Evolutionary conservation across 2,329 filamentous ascomycete genomes (phyloP).

Genomic region (Hymenoscyphus repandus): DNA sequence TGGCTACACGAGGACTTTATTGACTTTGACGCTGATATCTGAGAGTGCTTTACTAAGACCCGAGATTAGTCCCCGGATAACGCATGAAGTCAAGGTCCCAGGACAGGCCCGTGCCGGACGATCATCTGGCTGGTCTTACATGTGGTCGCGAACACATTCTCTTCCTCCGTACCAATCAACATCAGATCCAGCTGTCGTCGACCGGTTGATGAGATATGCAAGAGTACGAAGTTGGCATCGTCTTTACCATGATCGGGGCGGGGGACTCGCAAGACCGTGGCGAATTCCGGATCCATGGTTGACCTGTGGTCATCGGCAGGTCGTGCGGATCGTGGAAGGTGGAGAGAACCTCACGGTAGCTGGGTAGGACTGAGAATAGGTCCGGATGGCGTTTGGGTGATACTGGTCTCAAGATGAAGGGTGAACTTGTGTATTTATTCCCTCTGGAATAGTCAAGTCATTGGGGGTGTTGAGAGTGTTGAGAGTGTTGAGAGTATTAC

Average conservation of each 20-base stretch:
- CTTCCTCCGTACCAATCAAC: conserved; percentile 59
- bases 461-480: too few relatives aligned
- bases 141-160: conserved; percentile 23
- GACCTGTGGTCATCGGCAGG: background rate
- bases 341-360: background rate
- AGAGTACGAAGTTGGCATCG: conserved; percentile 49
- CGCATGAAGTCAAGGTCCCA: conserved; percentile 25
- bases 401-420: too few relatives aligned
- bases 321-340: background rate
- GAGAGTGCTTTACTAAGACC: conserved; percentile 50
- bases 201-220: conserved; percentile 50
- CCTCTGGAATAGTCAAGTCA: too few relatives aligned
- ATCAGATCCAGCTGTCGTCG: conserved; percentile 55
- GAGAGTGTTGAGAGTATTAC: too few relatives aligned
- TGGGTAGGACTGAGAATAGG: too few relatives aligned
- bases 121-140: conserved; percentile 24
- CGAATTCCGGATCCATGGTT: conserved; percentile 16
- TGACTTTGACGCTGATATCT: conserved; percentile 46
- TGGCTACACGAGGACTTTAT: conserved; percentile 50
- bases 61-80: conserved; percentile 24
- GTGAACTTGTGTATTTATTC: too few relatives aligned
- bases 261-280: conserved; percentile 49
- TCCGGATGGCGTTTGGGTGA: too few relatives aligned
- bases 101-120: conserved; percentile 18
- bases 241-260: conserved; percentile 49